A percentile compares a stretch with the other conserved stretches of the same genome.
Evolutionary conservation across 352 stramenopile genomes (phyloP).

Genomic region (Peronospora tabacina): DNA sequence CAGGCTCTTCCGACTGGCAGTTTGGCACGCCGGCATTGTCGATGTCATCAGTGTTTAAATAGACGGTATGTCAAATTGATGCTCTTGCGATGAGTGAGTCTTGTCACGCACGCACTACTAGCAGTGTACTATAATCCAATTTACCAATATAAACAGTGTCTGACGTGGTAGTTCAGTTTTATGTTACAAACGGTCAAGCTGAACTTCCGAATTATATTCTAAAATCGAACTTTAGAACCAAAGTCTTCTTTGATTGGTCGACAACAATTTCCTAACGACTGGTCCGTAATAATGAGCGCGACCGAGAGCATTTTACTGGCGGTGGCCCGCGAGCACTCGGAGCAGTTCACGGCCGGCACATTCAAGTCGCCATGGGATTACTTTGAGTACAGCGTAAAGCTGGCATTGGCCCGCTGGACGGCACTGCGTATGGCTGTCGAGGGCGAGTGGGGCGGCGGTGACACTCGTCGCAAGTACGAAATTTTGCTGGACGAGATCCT

Average conservation of each 20-base stretch:
- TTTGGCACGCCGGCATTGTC: constrained; percentile 21
- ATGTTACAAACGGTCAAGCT: too few species aligned
- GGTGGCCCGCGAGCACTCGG: constrained; percentile 47
- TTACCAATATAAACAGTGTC: neutral
- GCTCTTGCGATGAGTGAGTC: constrained; percentile 13
- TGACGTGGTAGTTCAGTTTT: too few species aligned
- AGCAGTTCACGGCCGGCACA: constrained; percentile 39
- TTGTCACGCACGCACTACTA: too few species aligned
- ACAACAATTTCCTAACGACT: neutral
- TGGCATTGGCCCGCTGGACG: constrained; percentile 70
- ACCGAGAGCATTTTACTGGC: constrained; percentile 47
- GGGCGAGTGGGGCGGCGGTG: constrained; percentile 74
- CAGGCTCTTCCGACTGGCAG: constrained; percentile 20
- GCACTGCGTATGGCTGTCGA: constrained; percentile 79
- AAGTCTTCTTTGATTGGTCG: constrained; percentile 6
- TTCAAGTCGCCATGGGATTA: constrained; percentile 76
- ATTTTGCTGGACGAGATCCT: constrained; percentile 74
- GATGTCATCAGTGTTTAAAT: constrained; percentile 15
- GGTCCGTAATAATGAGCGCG: constrained; percentile 21
- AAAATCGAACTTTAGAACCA: constrained; percentile 10
- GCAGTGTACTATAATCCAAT: constrained; percentile 31
- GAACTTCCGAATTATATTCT: neutral
- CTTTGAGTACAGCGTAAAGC: constrained; percentile 79
- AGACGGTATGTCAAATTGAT: constrained; percentile 9
- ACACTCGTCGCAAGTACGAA: constrained; percentile 76